Evolutionary conservation across 306 rosid genomes (phyloP).

Genomic region (Prunus dulcis): DNA sequence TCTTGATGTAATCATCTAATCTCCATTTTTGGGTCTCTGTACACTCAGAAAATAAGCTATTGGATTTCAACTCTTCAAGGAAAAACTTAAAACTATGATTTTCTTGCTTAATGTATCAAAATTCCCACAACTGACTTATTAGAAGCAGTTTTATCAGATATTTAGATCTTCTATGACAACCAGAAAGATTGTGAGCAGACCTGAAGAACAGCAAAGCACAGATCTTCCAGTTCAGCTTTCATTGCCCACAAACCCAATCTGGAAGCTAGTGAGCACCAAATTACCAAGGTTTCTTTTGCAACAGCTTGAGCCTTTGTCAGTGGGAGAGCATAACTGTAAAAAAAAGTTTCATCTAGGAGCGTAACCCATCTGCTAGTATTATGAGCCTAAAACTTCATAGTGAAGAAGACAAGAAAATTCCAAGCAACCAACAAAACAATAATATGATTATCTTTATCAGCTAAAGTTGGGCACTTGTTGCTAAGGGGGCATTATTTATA

Average conservation of each 20-base stretch:
- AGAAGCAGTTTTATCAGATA: background rate
- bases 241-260: slow-evolving; percentile 94
- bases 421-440: background rate
- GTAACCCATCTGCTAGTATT: slow-evolving; percentile 15
- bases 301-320: slow-evolving; percentile 88
- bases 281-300: slow-evolving; percentile 86
- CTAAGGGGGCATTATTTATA: background rate
- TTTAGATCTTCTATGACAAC: slow-evolving; percentile 4
- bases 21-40: background rate
- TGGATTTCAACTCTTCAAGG: background rate
- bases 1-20: background rate
- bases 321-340: slow-evolving; percentile 77
- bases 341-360: slow-evolving; percentile 20
- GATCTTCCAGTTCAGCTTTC: slow-evolving; percentile 95
- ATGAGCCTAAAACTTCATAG: slow-evolving; percentile 9
- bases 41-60: background rate
- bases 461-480: background rate
- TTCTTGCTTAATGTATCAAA: background rate
- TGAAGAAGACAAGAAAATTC: background rate
- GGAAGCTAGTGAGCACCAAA: slow-evolving; percentile 98
- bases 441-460: background rate
- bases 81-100: background rate
- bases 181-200: slow-evolving; percentile 37
- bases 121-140: background rate
- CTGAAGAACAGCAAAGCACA: slow-evolving; percentile 94